Evolutionary conservation across 2,329 filamentous ascomycete species (phyloP).

Genomic region (Arachnomyces sp.): DNA sequence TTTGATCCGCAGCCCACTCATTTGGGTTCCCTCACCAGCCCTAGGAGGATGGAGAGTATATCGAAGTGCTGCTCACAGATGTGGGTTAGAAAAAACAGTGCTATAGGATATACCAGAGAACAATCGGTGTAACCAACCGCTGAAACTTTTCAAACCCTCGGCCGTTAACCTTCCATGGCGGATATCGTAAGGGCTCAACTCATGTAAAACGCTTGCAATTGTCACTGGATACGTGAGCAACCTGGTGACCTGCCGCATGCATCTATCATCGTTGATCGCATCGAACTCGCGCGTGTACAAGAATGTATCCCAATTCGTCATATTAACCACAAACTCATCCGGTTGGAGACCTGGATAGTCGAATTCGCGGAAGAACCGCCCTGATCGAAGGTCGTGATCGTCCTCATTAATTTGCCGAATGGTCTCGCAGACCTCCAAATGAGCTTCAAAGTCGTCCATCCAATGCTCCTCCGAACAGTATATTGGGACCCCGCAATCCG

Average conservation of each 20-base stretch:
- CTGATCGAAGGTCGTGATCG: slow-evolving; percentile 87
- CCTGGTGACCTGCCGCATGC: slow-evolving; percentile 85
- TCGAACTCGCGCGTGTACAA: slow-evolving; percentile 86
- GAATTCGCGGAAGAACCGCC: slow-evolving; percentile 87
- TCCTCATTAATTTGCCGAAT: slow-evolving; percentile 93
- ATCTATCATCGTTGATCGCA: slow-evolving; percentile 82
- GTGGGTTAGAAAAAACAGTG: slow-evolving; percentile 3
- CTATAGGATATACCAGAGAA: slow-evolving; percentile 8
- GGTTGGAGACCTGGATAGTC: slow-evolving; percentile 82
- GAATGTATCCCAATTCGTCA: slow-evolving; percentile 98
- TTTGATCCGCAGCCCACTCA: slow-evolving; percentile 72
- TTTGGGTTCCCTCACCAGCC: slow-evolving; percentile 61
- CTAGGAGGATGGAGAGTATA: slow-evolving; percentile 88
- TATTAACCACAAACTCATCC: slow-evolving; percentile 87
- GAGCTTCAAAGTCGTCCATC: slow-evolving; percentile 89
- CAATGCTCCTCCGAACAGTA: slow-evolving; percentile 94
- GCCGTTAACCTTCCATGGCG: slow-evolving; percentile 66
- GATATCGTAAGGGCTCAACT: slow-evolving; percentile 85
- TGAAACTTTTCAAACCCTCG: slow-evolving; percentile 89
- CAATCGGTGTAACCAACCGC: slow-evolving; percentile 51
- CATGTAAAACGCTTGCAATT: slow-evolving; percentile 83
- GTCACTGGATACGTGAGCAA: slow-evolving; percentile 91
- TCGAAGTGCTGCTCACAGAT: slow-evolving; percentile 57
- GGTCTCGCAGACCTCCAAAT: slow-evolving; percentile 86
- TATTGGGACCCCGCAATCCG: slow-evolving; percentile 87